Conservation (phyloP, 192 early-diverging fungal genomes). For the Coemansia sp. region DNA sequence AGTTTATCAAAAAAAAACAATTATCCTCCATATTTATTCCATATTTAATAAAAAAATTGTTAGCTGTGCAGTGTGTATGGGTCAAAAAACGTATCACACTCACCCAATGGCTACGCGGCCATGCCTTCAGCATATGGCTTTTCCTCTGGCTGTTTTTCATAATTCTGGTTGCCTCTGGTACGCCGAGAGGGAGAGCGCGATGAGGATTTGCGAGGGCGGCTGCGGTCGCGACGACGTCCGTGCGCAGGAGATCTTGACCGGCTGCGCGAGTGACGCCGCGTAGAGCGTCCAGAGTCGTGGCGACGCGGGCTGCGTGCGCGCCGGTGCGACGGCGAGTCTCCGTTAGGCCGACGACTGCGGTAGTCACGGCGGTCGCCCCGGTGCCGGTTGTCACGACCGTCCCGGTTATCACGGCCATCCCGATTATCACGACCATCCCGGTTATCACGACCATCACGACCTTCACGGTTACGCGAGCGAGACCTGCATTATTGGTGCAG, state of each 20-base stretch:
- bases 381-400: not conserved
- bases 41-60: too few relatives aligned
- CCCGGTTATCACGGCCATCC: slow-evolving; percentile 2
- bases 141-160: not conserved
- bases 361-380: slow-evolving; percentile 14
- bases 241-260: slow-evolving; percentile 16
- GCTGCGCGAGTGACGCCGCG: slow-evolving; percentile 25
- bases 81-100: not conserved
- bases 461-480: slow-evolving; percentile 16
- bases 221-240: slow-evolving; percentile 2
- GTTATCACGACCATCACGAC: not conserved
- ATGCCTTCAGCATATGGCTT: not conserved
- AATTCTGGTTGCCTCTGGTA: not conserved
- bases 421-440: slow-evolving; percentile 8
- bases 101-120: not conserved
- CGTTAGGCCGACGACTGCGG: slow-evolving; percentile 9
- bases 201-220: slow-evolving; percentile 12
- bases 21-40: too few relatives aligned
- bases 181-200: slow-evolving; percentile 14
- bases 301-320: slow-evolving; percentile 11
- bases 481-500: slow-evolving; percentile 16
- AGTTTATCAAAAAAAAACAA: not conserved
- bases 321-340: slow-evolving; percentile 16
- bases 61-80: too few relatives aligned
- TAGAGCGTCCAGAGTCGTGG: slow-evolving; percentile 4